A percentile compares a stretch with the other conserved stretches of the same genome.
These are phyloP conservation scores for Ceratocystis cacaofunesta DNA, from an alignment of 2,329 filamentous ascomycete genomes.

Conservation along the genomic window DNA sequence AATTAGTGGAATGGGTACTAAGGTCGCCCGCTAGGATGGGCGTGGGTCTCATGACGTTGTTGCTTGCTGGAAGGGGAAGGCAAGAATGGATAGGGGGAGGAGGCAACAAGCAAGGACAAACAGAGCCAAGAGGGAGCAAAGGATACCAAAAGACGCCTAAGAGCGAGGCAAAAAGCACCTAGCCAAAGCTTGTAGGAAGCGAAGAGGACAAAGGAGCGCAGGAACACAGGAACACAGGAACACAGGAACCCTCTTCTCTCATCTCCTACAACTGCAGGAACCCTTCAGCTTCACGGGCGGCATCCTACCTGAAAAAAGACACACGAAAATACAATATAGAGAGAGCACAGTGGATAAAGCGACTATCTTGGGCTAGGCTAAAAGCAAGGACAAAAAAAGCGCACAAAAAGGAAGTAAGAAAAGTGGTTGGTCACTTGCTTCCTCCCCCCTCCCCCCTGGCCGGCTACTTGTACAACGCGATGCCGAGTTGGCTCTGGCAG, in stretches of 20 bases:
- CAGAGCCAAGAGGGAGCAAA: neutral
- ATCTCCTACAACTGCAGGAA: neutral
- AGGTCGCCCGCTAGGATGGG: neutral
- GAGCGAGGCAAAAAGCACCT: neutral
- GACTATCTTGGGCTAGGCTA: no score
- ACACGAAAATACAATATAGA: neutral
- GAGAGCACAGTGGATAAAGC: no score
- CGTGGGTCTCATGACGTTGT: neutral
- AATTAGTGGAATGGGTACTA: neutral
- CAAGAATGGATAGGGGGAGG: neutral
- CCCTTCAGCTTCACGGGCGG: neutral
- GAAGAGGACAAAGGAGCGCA: neutral
- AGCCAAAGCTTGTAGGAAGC: neutral
- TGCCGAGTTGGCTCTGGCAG: neutral
- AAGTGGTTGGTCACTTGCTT: neutral
- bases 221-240: neutral
- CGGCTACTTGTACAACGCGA: neutral
- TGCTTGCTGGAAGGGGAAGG: constrained; percentile 5
- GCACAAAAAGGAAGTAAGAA: neutral
- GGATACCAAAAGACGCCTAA: neutral
- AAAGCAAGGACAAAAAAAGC: no score
- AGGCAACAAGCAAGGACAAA: neutral
- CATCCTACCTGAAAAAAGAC: neutral
- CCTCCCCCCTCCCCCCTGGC: neutral
- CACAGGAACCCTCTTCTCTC: neutral